These are phyloP conservation scores for Cubamyces lactineus DNA, from an alignment of 768 basidiomycete species.

Conservation along the genomic window DNA sequence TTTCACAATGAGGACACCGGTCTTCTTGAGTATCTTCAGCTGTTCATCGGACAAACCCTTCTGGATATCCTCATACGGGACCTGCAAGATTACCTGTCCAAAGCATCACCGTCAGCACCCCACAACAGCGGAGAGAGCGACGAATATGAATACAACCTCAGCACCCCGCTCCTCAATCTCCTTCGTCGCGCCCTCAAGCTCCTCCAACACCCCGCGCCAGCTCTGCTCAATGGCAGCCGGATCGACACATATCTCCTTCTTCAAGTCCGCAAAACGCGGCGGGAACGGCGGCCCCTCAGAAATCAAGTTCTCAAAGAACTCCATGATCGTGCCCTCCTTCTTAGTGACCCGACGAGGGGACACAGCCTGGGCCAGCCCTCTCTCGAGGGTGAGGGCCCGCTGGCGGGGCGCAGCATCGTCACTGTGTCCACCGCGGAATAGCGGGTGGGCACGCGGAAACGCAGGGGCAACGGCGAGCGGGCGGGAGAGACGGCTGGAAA, in stretches of 20 bases:
- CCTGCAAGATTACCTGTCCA: conserved; percentile 53
- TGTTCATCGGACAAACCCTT: conserved; percentile 51
- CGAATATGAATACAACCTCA: conserved; percentile 38
- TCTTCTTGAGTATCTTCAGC: conserved; percentile 47
- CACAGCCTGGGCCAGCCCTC: background rate
- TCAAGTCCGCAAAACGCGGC: conserved; percentile 59
- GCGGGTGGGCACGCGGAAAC: too few relatives aligned
- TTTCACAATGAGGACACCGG: conserved; percentile 59
- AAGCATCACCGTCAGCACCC: background rate
- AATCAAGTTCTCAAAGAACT: conserved; percentile 50
- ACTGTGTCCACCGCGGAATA: too few relatives aligned
- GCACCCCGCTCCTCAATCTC: conserved; percentile 52
- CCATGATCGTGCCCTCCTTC: conserved; percentile 46
- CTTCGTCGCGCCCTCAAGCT: conserved; percentile 48
- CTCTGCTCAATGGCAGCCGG: conserved; percentile 46
- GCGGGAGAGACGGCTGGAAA: too few relatives aligned
- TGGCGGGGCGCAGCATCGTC: too few relatives aligned
- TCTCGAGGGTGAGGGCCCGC: too few relatives aligned
- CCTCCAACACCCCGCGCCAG: conserved; percentile 59
- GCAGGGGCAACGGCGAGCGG: too few relatives aligned
- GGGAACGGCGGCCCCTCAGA: conserved; percentile 50
- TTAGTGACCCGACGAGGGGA: conserved; percentile 21
- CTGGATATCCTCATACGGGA: conserved; percentile 49
- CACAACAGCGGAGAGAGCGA: too few relatives aligned
- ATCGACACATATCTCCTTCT: conserved; percentile 51